phyloP scores from a whole-genome alignment of 106 monocot genomes.

The Allium cepa region DNA sequence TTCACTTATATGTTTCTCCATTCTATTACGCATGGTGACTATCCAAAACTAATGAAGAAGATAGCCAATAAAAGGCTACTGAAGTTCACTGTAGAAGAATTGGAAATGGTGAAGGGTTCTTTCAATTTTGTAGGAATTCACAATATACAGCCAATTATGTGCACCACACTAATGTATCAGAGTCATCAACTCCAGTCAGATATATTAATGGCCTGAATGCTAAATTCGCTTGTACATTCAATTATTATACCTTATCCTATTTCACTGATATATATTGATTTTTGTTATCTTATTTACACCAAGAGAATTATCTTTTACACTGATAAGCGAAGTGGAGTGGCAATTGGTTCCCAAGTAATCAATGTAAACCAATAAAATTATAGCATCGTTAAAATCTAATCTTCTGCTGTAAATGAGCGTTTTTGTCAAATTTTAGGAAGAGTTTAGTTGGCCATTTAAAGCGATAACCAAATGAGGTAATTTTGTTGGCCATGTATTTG shows the following conservation, averaged over 20 bases:
- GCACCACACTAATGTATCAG: slow-evolving; percentile 39
- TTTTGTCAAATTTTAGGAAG: too few species aligned
- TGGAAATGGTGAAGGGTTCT: slow-evolving; percentile 82
- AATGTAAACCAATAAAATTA: neutral
- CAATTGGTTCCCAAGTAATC: slow-evolving; percentile 75
- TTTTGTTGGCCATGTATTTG: too few species aligned
- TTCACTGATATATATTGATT: neutral
- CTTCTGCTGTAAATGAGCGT: too few species aligned
- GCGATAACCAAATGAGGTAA: too few species aligned
- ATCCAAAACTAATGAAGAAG: slow-evolving; percentile 64
- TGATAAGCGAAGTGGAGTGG: slow-evolving; percentile 73
- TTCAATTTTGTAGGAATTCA: slow-evolving; percentile 78
- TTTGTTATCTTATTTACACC: neutral
- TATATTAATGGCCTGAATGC: slow-evolving; percentile 73
- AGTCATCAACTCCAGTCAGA: slow-evolving; percentile 15
- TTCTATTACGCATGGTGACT: slow-evolving; percentile 74
- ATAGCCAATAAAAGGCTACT: slow-evolving; percentile 85
- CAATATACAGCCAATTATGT: slow-evolving; percentile 91
- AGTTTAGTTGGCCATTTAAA: slow-evolving; percentile 67
- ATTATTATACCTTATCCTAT: neutral
- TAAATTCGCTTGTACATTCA: slow-evolving; percentile 62
- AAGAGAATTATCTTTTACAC: slow-evolving; percentile 2
- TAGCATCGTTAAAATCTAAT: neutral
- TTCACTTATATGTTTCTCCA: slow-evolving; percentile 69
- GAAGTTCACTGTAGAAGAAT: slow-evolving; percentile 53